phyloP scores from a whole-genome alignment of 345 rosid genomes.

The Reutealis trisperma region DNA sequence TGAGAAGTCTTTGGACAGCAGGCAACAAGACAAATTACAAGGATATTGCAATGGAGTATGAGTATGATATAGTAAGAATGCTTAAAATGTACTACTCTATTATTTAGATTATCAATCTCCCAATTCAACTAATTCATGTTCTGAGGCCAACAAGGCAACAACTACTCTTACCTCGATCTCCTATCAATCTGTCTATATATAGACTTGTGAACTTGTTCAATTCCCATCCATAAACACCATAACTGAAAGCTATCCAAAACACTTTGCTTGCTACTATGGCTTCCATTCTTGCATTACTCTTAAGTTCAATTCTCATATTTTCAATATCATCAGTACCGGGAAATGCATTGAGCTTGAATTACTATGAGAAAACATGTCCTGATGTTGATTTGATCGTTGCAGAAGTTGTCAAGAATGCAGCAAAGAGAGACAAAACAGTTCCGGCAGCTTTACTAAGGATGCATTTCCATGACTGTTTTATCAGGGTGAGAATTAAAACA shows the following conservation, averaged over 20 bases:
- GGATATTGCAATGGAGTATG: neutral
- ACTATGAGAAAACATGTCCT: slow-evolving; percentile 51
- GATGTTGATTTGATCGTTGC: slow-evolving; percentile 32
- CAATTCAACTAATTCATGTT: slow-evolving; percentile 9
- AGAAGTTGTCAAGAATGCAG: slow-evolving; percentile 33
- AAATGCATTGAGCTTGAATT: slow-evolving; percentile 41
- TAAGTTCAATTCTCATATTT: slow-evolving; percentile 29
- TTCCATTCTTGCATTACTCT: slow-evolving; percentile 15
- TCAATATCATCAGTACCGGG: slow-evolving; percentile 16
- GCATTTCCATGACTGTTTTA: slow-evolving; percentile 58
- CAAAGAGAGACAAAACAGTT: slow-evolving; percentile 38
- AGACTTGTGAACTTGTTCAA: neutral
- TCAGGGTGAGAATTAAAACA: slow-evolving; percentile 33
- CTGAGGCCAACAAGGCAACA: neutral
- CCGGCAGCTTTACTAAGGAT: slow-evolving; percentile 50
- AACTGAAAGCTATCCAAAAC: neutral
- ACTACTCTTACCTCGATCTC: neutral
- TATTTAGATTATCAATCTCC: neutral
- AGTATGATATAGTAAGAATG: neutral
- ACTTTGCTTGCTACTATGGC: slow-evolving; percentile 18
- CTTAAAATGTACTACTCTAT: slow-evolving; percentile 11
- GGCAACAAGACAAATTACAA: neutral
- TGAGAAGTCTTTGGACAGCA: neutral
- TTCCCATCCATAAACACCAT: neutral
- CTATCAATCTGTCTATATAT: slow-evolving; percentile 12